Percentiles rank a stretch among this genome's conserved stretches.
Conservation (phyloP, 768 basidiomycete genomes). For the Collybia sordida region DNA sequence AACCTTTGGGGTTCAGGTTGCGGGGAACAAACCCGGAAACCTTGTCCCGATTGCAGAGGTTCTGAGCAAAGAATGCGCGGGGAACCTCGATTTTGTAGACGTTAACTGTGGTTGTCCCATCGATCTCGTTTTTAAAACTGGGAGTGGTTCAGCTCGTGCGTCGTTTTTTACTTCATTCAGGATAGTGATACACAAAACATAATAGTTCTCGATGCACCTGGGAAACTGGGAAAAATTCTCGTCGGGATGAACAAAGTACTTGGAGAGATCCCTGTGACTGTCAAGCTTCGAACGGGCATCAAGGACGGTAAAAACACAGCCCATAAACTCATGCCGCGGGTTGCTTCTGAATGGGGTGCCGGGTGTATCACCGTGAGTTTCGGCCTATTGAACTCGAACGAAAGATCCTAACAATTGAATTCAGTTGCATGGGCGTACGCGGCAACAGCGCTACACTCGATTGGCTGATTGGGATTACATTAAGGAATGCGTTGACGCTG, state of each 20-base stretch:
- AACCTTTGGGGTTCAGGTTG: constrained; percentile 90
- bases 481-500: constrained; percentile 78
- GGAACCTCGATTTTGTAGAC: constrained; percentile 86
- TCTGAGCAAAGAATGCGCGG: constrained; percentile 64
- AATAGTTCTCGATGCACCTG: constrained; percentile 79
- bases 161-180: constrained; percentile 18
- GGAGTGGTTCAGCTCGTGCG: constrained; percentile 87
- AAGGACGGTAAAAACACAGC: constrained; percentile 84
- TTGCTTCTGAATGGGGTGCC: constrained; percentile 51
- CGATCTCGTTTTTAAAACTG: constrained; percentile 89
- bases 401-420: not conserved
- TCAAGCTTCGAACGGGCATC: constrained; percentile 91
- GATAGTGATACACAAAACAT: not conserved
- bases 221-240: constrained; percentile 82
- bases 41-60: constrained; percentile 83
- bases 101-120: constrained; percentile 98
- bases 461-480: constrained; percentile 96
- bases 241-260: constrained; percentile 90
- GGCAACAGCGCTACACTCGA: constrained; percentile 92
- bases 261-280: constrained; percentile 88
- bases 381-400: not conserved
- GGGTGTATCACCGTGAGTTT: constrained; percentile 42
- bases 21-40: constrained; percentile 80
- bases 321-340: constrained; percentile 88
- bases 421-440: constrained; percentile 92